Evolutionary conservation across 106 monocot genomes (phyloP).

Genomic region (Amphibolis antarctica): DNA sequence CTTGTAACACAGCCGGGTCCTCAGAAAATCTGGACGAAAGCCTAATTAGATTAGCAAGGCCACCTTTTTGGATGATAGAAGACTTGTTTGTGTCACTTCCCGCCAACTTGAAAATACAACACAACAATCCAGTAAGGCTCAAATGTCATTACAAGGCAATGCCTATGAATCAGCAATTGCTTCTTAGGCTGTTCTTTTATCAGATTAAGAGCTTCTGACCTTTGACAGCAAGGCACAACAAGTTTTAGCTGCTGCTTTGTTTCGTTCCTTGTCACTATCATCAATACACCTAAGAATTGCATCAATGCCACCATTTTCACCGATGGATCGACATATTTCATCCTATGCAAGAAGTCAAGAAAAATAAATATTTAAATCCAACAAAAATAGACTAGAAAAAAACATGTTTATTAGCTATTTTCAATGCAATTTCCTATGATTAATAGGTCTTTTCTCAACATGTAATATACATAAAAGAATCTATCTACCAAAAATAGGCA

Average conservation of each 20-base stretch:
- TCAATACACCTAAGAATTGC: slow-evolving; percentile 53
- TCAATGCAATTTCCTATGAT: too few relatives aligned
- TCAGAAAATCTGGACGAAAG: slow-evolving; percentile 71
- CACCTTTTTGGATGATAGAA: slow-evolving; percentile 61
- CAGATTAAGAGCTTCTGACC: slow-evolving; percentile 27
- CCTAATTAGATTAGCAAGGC: slow-evolving; percentile 58
- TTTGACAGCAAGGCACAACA: slow-evolving; percentile 88
- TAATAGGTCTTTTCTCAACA: too few relatives aligned
- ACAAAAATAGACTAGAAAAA: not conserved
- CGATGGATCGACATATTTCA: slow-evolving; percentile 88
- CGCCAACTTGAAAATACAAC: slow-evolving; percentile 45
- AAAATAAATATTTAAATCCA: not conserved
- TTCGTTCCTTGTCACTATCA: slow-evolving; percentile 28
- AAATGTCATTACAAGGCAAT: not conserved
- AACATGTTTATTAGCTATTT: too few relatives aligned
- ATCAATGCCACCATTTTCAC: slow-evolving; percentile 86
- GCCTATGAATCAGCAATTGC: not conserved
- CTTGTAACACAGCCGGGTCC: slow-evolving; percentile 75
- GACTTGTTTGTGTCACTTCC: slow-evolving; percentile 85
- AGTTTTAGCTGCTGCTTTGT: slow-evolving; percentile 38
- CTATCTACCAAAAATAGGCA: too few relatives aligned
- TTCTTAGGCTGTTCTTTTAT: not conserved
- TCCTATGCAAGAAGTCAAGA: slow-evolving; percentile 39
- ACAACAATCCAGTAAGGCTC: slow-evolving; percentile 7
- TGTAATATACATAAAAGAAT: too few relatives aligned